Percentiles rank a stretch among this genome's conserved stretches.
Evolutionary conservation across 441 rosid genomes (phyloP).

Genomic region (Lepidium campestre): DNA sequence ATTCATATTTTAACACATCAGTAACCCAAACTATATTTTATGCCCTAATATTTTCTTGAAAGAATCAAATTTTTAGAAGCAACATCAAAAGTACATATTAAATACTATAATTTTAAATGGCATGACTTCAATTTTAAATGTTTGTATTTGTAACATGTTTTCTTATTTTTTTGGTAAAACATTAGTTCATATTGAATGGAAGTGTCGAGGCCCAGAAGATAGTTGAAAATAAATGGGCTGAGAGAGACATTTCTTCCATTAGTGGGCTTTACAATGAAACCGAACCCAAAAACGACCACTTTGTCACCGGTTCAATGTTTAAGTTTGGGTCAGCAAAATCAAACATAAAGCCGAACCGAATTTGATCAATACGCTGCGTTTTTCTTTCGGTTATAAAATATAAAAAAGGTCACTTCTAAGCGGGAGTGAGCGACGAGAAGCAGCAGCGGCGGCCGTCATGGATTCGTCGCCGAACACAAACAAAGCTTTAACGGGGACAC

Average conservation of each 20-base stretch:
- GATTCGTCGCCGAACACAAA: constrained; percentile 32
- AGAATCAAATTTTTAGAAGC: background rate
- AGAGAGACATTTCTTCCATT: background rate
- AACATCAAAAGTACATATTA: background rate
- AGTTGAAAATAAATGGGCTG: background rate
- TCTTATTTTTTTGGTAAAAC: background rate
- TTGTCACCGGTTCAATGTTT: background rate
- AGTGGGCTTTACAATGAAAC: background rate
- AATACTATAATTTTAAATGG: background rate
- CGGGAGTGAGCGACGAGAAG: constrained; percentile 13
- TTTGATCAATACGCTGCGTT: background rate
- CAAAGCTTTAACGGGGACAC: constrained; percentile 59
- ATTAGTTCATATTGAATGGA: background rate
- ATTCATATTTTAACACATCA: background rate
- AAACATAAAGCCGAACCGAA: constrained; percentile 4
- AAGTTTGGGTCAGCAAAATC: background rate
- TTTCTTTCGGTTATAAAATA: background rate
- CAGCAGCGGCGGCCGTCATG: constrained; percentile 22
- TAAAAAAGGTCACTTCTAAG: background rate
- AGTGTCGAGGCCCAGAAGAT: background rate
- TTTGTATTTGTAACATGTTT: background rate
- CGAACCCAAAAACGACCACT: background rate
- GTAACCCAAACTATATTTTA: background rate
- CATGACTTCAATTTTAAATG: background rate
- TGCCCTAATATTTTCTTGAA: background rate